Evolutionary conservation across 2,329 filamentous ascomycete genomes (phyloP), one percentile per base, ranked within the genome.

Genomic region (Corynespora cassiicola): DNA sequence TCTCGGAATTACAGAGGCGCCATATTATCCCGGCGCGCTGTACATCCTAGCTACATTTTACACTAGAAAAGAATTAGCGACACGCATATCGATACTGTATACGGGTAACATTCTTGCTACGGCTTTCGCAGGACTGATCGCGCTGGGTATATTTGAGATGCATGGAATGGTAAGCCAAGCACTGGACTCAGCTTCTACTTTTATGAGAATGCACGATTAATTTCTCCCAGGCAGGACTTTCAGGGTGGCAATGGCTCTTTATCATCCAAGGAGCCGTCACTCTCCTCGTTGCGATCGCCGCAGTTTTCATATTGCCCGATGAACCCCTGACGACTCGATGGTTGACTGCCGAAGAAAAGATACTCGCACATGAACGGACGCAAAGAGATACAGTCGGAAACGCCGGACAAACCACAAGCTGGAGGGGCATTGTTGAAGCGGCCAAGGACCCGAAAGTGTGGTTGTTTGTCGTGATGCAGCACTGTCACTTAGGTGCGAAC

Each of bases 381-480:
- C 66, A 71, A 44, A 60, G 61, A 21, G 75, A 79, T 45, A 77
- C 72, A 24, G 66, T 77, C 9, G 70, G 70, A n/a, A 69, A 72
- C 28, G 54, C 65, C 7, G 62, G 63, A 19, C 67, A 66, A 23
- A 66, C 63, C 14, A 73, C 63, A 8, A 63, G 67, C 11, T 73
- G 63, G 66, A 64, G 68, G 2, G 76, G 77, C 2, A 63, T 79
- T 14, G 72, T 71, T 45, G 68, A 77, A 39, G 76, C 77, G 0
- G 68, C 67, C 40, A 53, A 49, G 10, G 77, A 80, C 39, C 73
- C 71, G 50, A 68, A 75, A 35, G 72, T 75, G 1, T 79, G 75
- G 75, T 53, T 80, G 5, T 77, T 78, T 49, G 73, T 70, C 5
- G 58, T 78, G 18, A 78, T 79, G 75, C 74, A 77, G 46, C 76